Evolutionary conservation across 495 filamentous ascomycete species (phyloP).

Genomic region (Oidiodendron maius): DNA sequence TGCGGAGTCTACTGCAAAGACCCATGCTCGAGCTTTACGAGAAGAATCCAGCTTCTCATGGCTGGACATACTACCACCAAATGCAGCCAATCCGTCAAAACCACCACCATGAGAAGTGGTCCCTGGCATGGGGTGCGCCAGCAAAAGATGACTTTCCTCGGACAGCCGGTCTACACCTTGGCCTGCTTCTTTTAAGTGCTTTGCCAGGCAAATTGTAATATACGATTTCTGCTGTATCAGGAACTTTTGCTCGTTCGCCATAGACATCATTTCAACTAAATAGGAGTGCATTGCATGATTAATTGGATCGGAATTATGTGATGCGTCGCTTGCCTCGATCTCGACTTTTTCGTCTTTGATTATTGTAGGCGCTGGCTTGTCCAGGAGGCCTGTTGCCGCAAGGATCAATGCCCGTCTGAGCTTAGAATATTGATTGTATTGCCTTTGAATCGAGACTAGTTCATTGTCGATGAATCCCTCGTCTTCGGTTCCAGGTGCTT

Average conservation of each 20-base stretch:
- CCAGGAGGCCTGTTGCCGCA: neutral
- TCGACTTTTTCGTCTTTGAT: neutral
- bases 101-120: neutral
- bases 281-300: conserved; percentile 35
- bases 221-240: conserved; percentile 61
- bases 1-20: conserved; percentile 41
- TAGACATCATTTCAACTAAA: conserved; percentile 43
- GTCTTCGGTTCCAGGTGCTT: conserved; percentile 11
- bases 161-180: conserved; percentile 52
- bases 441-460: conserved; percentile 20
- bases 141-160: conserved; percentile 66
- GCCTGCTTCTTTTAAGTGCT: conserved; percentile 52
- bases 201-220: conserved; percentile 48
- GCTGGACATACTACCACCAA: conserved; percentile 13
- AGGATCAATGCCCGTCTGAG: conserved; percentile 38
- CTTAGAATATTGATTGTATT: conserved; percentile 40
- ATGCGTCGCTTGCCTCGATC: neutral
- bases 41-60: conserved; percentile 29
- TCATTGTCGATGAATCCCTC: conserved; percentile 22
- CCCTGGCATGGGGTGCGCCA: conserved; percentile 41
- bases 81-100: conserved; percentile 5
- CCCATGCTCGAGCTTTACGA: conserved; percentile 39
- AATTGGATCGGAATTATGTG: neutral
- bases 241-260: conserved; percentile 57
- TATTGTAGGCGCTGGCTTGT: neutral